These are phyloP conservation scores for Rhizophagus sp. DNA, from an alignment of 192 early-diverging fungal species.

Conservation along the genomic window DNA sequence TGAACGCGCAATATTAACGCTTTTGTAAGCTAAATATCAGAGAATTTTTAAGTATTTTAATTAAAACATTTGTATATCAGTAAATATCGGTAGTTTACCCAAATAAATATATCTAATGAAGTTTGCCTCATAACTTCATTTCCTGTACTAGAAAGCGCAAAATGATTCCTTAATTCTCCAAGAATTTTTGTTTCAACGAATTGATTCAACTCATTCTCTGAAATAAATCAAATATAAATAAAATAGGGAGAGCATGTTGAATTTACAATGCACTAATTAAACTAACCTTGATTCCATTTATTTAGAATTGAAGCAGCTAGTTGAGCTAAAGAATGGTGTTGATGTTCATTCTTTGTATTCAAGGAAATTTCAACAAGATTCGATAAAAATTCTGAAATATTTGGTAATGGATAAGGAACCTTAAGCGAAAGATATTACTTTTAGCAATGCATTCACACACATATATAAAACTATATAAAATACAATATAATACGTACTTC, in stretches of 20 bases:
- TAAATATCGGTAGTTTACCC: slow-evolving; percentile 22
- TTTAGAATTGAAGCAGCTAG: slow-evolving; percentile 64
- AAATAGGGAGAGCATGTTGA: neutral
- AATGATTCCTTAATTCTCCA: slow-evolving; percentile 9
- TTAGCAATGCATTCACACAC: neutral
- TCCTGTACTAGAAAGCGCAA: neutral
- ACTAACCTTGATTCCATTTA: slow-evolving; percentile 55
- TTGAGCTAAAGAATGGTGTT: slow-evolving; percentile 57
- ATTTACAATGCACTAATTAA: neutral
- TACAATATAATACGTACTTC: slow-evolving; percentile 20
- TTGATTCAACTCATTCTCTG: slow-evolving; percentile 35
- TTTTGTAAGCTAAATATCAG: slow-evolving; percentile 57
- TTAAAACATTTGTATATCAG: neutral
- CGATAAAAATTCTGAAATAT: slow-evolving; percentile 46
- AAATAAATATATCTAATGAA: slow-evolving; percentile 29
- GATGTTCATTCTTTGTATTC: slow-evolving; percentile 38
- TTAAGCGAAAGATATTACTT: slow-evolving; percentile 22
- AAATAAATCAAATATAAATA: neutral
- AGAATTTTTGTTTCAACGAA: slow-evolving; percentile 32
- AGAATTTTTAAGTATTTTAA: neutral
- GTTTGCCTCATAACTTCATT: neutral
- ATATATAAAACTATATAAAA: neutral
- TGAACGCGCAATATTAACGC: slow-evolving; percentile 61
- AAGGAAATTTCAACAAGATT: slow-evolving; percentile 45
- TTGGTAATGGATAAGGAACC: slow-evolving; percentile 51